A percentile compares a stretch with the other conserved stretches of the same genome.
Evolutionary conservation across 2,329 filamentous ascomycete genomes (phyloP).

Genomic region (Orbilia brochopaga): DNA sequence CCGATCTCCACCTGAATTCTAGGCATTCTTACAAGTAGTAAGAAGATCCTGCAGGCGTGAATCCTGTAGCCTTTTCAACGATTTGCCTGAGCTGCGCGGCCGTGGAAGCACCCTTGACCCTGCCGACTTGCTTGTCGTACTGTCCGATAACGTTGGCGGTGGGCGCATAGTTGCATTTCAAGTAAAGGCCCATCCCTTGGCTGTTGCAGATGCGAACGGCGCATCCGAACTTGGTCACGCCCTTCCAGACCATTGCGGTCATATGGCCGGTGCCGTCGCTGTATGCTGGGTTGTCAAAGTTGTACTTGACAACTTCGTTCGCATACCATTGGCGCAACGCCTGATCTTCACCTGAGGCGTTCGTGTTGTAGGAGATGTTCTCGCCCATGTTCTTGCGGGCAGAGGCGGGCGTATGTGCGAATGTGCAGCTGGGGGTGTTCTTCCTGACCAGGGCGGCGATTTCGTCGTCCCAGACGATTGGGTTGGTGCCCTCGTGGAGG

Average conservation of each 20-base stretch:
- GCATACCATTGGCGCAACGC: constrained; percentile 46
- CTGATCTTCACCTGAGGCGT: constrained; percentile 38
- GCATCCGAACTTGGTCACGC: constrained; percentile 35
- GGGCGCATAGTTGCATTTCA: constrained; percentile 46
- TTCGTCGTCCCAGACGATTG: constrained; percentile 35
- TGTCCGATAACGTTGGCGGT: constrained; percentile 38
- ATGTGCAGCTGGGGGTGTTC: constrained; percentile 46
- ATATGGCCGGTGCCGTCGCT: constrained; percentile 40
- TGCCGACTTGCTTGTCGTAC: constrained; percentile 30
- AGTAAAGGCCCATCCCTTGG: constrained; percentile 36
- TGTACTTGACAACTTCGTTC: constrained; percentile 47
- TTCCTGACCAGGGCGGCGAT: constrained; percentile 30
- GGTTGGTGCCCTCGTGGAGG: constrained; percentile 30
- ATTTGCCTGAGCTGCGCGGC: constrained; percentile 20
- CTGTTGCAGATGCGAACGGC: constrained; percentile 38
- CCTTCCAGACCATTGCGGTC: constrained; percentile 48
- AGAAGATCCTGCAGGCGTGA: constrained; percentile 5
- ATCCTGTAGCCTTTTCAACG: constrained; percentile 36
- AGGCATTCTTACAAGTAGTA: background rate
- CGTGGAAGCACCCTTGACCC: constrained; percentile 30
- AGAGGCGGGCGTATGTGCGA: constrained; percentile 27
- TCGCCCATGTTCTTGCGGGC: constrained; percentile 35
- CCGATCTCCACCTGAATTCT: no score
- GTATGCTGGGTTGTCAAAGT: constrained; percentile 27
- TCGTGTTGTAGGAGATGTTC: constrained; percentile 48